These are phyloP conservation scores for Solanum gandarillasii DNA, from an alignment of 257 asterid species.

Conservation along the genomic window DNA sequence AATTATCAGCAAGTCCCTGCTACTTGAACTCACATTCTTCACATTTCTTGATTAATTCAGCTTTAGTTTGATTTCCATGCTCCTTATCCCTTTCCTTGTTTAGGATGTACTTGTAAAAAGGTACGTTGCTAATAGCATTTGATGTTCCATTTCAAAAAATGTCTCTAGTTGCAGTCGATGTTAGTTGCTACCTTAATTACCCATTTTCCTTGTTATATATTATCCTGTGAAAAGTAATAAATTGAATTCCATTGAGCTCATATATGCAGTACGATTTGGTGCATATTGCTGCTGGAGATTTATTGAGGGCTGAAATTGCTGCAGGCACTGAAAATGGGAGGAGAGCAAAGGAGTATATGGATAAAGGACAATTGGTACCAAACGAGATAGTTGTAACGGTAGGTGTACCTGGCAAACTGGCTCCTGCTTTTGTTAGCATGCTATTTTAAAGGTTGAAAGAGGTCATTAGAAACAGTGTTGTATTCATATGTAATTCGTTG, in stretches of 20 bases:
- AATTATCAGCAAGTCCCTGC: not conserved
- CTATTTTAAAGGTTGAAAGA: not conserved
- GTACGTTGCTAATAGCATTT: not conserved
- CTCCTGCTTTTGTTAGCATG: not conserved
- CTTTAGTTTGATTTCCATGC: not conserved
- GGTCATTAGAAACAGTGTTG: not conserved
- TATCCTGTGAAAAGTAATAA: slow-evolving; percentile 1
- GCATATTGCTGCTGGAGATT: slow-evolving; percentile 95
- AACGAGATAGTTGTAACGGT: slow-evolving; percentile 93
- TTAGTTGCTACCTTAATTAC: not conserved
- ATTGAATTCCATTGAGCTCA: slow-evolving; percentile 4
- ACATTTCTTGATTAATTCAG: not conserved
- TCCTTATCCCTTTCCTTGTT: not conserved
- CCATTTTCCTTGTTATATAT: not conserved
- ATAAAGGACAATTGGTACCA: slow-evolving; percentile 89
- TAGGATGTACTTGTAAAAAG: not conserved
- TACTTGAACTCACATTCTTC: not conserved
- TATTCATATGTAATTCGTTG: not conserved
- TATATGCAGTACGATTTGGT: slow-evolving; percentile 82
- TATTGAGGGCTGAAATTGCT: slow-evolving; percentile 85
- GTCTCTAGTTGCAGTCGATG: not conserved
- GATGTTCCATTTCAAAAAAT: not conserved
- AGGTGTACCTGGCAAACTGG: not conserved
- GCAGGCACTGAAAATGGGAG: slow-evolving; percentile 84
- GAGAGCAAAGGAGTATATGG: slow-evolving; percentile 88